phyloP scores from a whole-genome alignment of 345 rosid genomes.

The Aquilaria malaccensis region DNA sequence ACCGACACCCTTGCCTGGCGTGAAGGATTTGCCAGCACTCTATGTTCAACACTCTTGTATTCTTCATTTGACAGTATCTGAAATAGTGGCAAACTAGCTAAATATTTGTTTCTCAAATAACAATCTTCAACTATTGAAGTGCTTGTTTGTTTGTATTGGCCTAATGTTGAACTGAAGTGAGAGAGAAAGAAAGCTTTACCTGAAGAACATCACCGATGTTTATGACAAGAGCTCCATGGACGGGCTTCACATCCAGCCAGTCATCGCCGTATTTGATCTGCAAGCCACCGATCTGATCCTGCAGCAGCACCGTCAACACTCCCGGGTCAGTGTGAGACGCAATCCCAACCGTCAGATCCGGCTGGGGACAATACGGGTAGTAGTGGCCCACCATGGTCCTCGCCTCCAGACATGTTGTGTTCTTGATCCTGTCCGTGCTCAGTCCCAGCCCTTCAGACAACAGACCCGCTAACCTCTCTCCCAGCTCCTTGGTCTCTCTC shows the following conservation, averaged over 20 bases:
- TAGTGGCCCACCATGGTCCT: slow-evolving; percentile 39
- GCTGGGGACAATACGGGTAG: slow-evolving; percentile 52
- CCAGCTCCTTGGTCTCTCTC: slow-evolving; percentile 19
- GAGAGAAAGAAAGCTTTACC: slow-evolving; percentile 18
- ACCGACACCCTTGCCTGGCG: slow-evolving; percentile 25
- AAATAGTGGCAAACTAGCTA: background rate
- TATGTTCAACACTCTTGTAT: slow-evolving; percentile 33
- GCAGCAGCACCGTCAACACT: slow-evolving; percentile 34
- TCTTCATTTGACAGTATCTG: slow-evolving; percentile 48
- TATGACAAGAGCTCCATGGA: slow-evolving; percentile 39
- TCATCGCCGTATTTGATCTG: slow-evolving; percentile 37
- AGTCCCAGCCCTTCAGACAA: slow-evolving; percentile 47
- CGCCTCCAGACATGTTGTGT: slow-evolving; percentile 26
- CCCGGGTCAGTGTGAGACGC: slow-evolving; percentile 45
- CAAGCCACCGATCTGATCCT: slow-evolving; percentile 41
- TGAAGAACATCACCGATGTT: slow-evolving; percentile 49
- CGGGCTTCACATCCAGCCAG: slow-evolving; percentile 45
- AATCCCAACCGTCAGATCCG: slow-evolving; percentile 43
- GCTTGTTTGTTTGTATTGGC: background rate
- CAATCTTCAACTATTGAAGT: background rate
- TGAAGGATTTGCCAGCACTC: slow-evolving; percentile 39
- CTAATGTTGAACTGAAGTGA: background rate
- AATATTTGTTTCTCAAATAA: background rate
- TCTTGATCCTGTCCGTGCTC: slow-evolving; percentile 24
- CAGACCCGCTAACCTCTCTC: slow-evolving; percentile 31